Evolutionary conservation across 2,329 filamentous ascomycete species (phyloP).

Genomic region (Aureobasidium sp.): DNA sequence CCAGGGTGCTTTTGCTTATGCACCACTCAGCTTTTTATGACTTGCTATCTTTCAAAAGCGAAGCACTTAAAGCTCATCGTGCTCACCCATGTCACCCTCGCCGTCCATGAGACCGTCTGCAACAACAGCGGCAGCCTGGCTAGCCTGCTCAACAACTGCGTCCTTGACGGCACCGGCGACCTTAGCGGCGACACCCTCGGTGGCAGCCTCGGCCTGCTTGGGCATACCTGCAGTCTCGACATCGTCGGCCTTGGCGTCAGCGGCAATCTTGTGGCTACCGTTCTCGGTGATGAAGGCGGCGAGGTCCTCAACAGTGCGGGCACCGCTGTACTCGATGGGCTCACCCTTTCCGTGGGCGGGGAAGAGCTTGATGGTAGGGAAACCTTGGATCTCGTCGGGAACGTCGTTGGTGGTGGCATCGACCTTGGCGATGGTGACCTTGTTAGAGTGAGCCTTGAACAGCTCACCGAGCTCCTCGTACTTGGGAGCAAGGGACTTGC

Average conservation of each 20-base stretch:
- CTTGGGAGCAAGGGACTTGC: constrained; percentile 60
- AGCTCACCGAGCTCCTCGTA: constrained; percentile 55
- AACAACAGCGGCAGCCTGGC: constrained; percentile 26
- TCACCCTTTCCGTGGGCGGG: constrained; percentile 78
- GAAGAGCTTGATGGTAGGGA: constrained; percentile 99
- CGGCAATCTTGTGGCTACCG: constrained; percentile 75
- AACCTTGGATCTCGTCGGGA: constrained; percentile 91
- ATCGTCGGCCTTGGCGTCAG: constrained; percentile 46
- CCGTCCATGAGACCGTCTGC: constrained; percentile 16
- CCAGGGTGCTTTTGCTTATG: not conserved
- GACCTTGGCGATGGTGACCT: constrained; percentile 74
- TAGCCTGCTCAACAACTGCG: constrained; percentile 20
- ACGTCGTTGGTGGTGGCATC: constrained; percentile 95
- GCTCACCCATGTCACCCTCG: constrained; percentile 31
- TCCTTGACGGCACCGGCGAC: constrained; percentile 25
- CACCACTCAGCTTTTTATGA: not conserved
- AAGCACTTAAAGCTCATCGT: constrained; percentile 65
- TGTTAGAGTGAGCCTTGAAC: constrained; percentile 43
- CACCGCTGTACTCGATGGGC: constrained; percentile 78
- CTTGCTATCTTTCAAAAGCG: not conserved
- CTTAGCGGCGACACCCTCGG: constrained; percentile 21
- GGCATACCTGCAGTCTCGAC: constrained; percentile 39
- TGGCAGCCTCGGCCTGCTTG: constrained; percentile 35
- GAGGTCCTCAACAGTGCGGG: constrained; percentile 84
- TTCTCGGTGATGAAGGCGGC: constrained; percentile 90